A percentile compares a stretch with the other conserved stretches of the same genome.
Evolutionary conservation across 208 protist genomes (phyloP).

Genomic region (Trypanosoma conorhini): DNA sequence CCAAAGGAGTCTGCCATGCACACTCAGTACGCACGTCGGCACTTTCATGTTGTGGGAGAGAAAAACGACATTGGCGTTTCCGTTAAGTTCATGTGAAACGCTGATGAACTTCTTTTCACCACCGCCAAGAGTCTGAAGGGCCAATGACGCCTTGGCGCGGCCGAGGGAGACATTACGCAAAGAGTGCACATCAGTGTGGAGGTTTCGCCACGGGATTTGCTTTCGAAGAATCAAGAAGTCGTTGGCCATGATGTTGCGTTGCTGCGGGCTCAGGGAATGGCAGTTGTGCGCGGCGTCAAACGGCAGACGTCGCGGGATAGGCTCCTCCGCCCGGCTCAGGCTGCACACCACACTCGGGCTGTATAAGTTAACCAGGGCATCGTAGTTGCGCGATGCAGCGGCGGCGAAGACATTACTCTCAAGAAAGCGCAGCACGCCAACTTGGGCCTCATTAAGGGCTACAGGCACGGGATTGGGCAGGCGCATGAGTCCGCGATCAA

Average conservation of each 20-base stretch:
- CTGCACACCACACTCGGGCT: slow-evolving; percentile 27
- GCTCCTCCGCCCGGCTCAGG: slow-evolving; percentile 53
- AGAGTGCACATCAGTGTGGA: slow-evolving; percentile 50
- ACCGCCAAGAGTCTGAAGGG: slow-evolving; percentile 49
- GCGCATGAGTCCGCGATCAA: slow-evolving; percentile 51
- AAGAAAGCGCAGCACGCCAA: slow-evolving; percentile 38
- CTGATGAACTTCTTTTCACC: slow-evolving; percentile 38
- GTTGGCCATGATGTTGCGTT: slow-evolving; percentile 56
- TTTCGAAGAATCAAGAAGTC: slow-evolving; percentile 50
- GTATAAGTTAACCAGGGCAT: slow-evolving; percentile 29
- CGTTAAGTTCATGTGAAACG: slow-evolving; percentile 53
- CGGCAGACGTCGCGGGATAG: slow-evolving; percentile 55
- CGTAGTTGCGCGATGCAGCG: slow-evolving; percentile 22
- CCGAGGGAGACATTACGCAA: slow-evolving; percentile 52
- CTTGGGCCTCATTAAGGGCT: slow-evolving; percentile 23
- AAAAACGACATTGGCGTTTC: slow-evolving; percentile 73
- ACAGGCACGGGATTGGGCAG: slow-evolving; percentile 65
- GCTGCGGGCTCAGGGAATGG: slow-evolving; percentile 39
- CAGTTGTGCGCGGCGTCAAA: slow-evolving; percentile 49
- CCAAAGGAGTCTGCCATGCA: slow-evolving; percentile 79
- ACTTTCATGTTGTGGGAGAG: slow-evolving; percentile 48
- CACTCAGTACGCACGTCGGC: slow-evolving; percentile 64
- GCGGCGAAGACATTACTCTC: slow-evolving; percentile 40
- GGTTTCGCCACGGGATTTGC: slow-evolving; percentile 59
- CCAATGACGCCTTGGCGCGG: slow-evolving; percentile 43